A percentile compares a stretch with the other conserved stretches of the same genome.
phyloP scores from a whole-genome alignment of 2,329 filamentous ascomycete genomes.

The Pseudogymnoascus sp. region DNA sequence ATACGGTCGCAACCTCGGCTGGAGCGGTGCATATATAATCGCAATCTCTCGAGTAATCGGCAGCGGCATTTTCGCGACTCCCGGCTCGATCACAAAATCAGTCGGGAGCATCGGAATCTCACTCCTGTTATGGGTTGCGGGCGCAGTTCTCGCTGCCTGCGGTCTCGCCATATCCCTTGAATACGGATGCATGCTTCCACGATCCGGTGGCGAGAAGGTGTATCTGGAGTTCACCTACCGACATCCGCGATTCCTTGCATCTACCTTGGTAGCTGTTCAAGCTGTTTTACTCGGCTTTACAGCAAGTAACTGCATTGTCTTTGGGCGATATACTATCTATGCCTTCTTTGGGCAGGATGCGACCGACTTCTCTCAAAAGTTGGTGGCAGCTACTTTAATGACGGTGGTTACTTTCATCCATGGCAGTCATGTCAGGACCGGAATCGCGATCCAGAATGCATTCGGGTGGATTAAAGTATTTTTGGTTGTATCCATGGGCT shows the following conservation, averaged over 20 bases:
- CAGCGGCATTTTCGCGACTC: slow-evolving; percentile 32
- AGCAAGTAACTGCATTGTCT: slow-evolving; percentile 43
- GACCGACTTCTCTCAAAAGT: slow-evolving; percentile 39
- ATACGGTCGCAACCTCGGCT: slow-evolving; percentile 17
- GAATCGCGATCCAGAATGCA: slow-evolving; percentile 51
- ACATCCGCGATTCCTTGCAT: slow-evolving; percentile 43
- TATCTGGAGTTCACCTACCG: slow-evolving; percentile 46
- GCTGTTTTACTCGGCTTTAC: slow-evolving; percentile 43
- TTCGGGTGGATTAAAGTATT: slow-evolving; percentile 57
- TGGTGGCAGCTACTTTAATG: slow-evolving; percentile 41
- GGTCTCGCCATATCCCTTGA: slow-evolving; percentile 39
- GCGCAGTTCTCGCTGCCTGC: slow-evolving; percentile 35
- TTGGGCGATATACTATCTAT: slow-evolving; percentile 43
- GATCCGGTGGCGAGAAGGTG: slow-evolving; percentile 43
- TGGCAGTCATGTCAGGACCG: slow-evolving; percentile 46
- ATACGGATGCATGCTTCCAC: slow-evolving; percentile 37
- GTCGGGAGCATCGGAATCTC: slow-evolving; percentile 55
- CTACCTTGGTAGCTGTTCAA: slow-evolving; percentile 43
- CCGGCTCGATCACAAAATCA: slow-evolving; percentile 55
- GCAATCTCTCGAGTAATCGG: slow-evolving; percentile 24
- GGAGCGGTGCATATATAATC: slow-evolving; percentile 23
- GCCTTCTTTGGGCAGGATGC: slow-evolving; percentile 31
- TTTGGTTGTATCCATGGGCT: slow-evolving; percentile 51
- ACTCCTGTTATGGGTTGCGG: slow-evolving; percentile 46
- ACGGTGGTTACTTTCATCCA: slow-evolving; percentile 51